Conservation (phyloP, 2,329 filamentous ascomycete species). For the Bretziella fagacearum region DNA sequence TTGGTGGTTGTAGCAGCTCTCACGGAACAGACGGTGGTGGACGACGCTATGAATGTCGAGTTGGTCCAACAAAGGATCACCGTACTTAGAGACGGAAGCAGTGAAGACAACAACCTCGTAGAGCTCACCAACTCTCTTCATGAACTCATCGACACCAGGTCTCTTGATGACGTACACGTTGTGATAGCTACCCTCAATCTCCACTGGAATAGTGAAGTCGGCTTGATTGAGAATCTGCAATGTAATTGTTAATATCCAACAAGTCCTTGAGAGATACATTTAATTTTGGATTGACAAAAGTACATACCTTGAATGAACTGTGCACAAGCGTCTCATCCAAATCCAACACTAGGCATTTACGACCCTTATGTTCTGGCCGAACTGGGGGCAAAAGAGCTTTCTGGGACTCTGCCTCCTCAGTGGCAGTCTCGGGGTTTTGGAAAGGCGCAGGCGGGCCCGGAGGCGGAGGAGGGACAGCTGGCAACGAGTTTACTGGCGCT, state of each 20-base stretch:
- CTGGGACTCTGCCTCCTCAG: slow-evolving; percentile 20
- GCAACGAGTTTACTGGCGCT: slow-evolving; percentile 13
- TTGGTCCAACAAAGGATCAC: slow-evolving; percentile 88
- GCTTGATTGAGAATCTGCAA: slow-evolving; percentile 84
- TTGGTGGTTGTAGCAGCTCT: slow-evolving; percentile 98
- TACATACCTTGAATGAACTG: slow-evolving; percentile 85
- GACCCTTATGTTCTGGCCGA: slow-evolving; percentile 60
- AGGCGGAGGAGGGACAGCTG: slow-evolving; percentile 25
- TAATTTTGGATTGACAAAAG: too few relatives aligned
- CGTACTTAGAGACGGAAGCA: slow-evolving; percentile 96
- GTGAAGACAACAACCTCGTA: slow-evolving; percentile 99
- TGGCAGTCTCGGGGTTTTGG: slow-evolving; percentile 3
- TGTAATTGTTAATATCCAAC: not conserved
- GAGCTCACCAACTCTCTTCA: slow-evolving; percentile 93
- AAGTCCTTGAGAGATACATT: not conserved
- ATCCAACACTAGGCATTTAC: slow-evolving; percentile 90
- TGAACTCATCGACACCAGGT: slow-evolving; percentile 95
- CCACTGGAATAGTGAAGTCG: slow-evolving; percentile 96
- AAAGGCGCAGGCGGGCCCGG: slow-evolving; percentile 20
- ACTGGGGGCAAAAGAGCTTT: slow-evolving; percentile 69
- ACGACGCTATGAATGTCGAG: slow-evolving; percentile 94
- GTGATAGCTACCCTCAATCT: slow-evolving; percentile 97
- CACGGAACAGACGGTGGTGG: slow-evolving; percentile 87
- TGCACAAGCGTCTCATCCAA: slow-evolving; percentile 94
- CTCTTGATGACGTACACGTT: slow-evolving; percentile 99